A percentile compares a stretch with the other conserved stretches of the same genome.
phyloP scores from a whole-genome alignment of 495 filamentous ascomycete species.

The Jackrogersella minutella region DNA sequence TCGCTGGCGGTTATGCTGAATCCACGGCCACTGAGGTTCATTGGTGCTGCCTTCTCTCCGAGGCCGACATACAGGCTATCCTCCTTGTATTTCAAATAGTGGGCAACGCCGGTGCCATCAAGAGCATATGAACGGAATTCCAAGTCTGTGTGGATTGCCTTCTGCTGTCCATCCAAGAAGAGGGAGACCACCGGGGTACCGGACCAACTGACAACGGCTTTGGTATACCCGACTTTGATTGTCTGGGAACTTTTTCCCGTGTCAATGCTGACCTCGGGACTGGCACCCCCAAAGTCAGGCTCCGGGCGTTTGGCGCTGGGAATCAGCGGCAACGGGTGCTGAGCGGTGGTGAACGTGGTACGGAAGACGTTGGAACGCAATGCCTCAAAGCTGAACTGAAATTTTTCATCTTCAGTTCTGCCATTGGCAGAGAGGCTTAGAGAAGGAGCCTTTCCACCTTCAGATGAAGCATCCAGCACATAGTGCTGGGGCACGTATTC shows the following conservation, averaged over 20 bases:
- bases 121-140: slow-evolving; percentile 68
- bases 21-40: slow-evolving; percentile 71
- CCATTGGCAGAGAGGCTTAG: slow-evolving; percentile 56
- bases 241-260: slow-evolving; percentile 41
- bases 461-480: slow-evolving; percentile 17
- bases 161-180: slow-evolving; percentile 56
- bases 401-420: slow-evolving; percentile 41
- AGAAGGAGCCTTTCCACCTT: slow-evolving; percentile 3
- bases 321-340: slow-evolving; percentile 66
- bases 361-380: slow-evolving; percentile 68
- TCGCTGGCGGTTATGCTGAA: slow-evolving; percentile 73
- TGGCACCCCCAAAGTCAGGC: slow-evolving; percentile 39
- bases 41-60: slow-evolving; percentile 74
- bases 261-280: slow-evolving; percentile 38
- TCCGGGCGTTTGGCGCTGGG: slow-evolving; percentile 63
- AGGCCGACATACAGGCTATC: slow-evolving; percentile 69
- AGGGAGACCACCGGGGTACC: slow-evolving; percentile 64
- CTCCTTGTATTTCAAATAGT: slow-evolving; percentile 66
- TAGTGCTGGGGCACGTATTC: slow-evolving; percentile 39
- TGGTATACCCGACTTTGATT: slow-evolving; percentile 58
- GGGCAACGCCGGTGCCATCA: slow-evolving; percentile 64
- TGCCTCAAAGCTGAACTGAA: slow-evolving; percentile 66
- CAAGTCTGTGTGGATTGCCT: slow-evolving; percentile 65
- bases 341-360: slow-evolving; percentile 66
- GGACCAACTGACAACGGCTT: slow-evolving; percentile 63